Evolutionary conservation across 768 basidiomycete genomes (phyloP), one percentile per base, ranked within the genome.

Genomic region (Podaxis pistillaris): DNA sequence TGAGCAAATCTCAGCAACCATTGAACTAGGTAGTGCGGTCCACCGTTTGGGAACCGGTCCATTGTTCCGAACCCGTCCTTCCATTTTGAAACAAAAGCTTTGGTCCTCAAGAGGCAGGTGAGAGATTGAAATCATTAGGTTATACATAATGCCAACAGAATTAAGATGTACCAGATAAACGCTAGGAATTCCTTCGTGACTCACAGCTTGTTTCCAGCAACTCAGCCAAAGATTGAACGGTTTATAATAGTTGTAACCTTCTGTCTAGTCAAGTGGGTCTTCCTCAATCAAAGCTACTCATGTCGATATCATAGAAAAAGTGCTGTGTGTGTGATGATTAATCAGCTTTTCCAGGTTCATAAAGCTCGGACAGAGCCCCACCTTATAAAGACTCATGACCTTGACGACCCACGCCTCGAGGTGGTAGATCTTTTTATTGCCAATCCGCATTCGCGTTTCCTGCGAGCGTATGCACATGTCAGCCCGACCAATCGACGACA

Each of bases 391-490:
- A 69, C 86, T 91, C 96, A 98, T 98, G 46, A 95, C 85, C 72
- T 98, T 97, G 36, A 97, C 91, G 2, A 96, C 93, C 90, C 94
- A 98, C 17, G 96, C 96, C 70, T 99, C 96, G 47, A 99, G 83
- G 70, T 99, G 96, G 74, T 90, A 98, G 56, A 99, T 98, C 75
- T 98, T 86, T 85, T 81, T 81, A 63, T 71, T 83, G 4, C 96
- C 96, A 59, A 88, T 80, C n/a, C 94, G 86, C 92, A 98, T 93
- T n/a, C 97, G 89, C 40, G 91, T 84, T 78, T 99, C 96, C 94
- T 97, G 67, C 28, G 64, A 37, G 67, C 33, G 65, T 17, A 61
- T 8, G 22, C n/a, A 54, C 19, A 30, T 33, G 24, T 37, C 15
- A 44, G 40, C 59, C 49, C 4, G 40, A 50, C 24, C 9, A 15